These are phyloP conservation scores for Bryum argenteum DNA, from an alignment of 225 moss, liverwort and hornwort genomes.

Conservation along the genomic window DNA sequence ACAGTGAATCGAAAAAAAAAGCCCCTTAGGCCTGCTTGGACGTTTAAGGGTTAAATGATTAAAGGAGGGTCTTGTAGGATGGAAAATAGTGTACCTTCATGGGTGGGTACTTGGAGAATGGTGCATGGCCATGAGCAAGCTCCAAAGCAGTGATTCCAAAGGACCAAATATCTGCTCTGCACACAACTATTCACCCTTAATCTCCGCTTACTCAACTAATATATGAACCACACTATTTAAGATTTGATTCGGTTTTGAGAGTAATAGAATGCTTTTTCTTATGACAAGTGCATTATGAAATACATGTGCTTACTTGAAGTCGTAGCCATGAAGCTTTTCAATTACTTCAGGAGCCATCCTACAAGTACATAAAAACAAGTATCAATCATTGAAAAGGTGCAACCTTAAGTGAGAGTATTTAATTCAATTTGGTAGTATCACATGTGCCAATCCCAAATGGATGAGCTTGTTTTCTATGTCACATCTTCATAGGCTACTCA, in stretches of 20 bases:
- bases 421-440: no score
- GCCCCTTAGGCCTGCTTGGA: no score
- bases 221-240: slow-evolving; percentile 9
- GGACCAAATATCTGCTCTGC: slow-evolving; percentile 92
- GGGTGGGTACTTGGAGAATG: slow-evolving; percentile 91
- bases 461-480: no score
- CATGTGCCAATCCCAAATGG: no score
- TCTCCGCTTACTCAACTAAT: slow-evolving; percentile 18
- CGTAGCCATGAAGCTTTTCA: slow-evolving; percentile 88
- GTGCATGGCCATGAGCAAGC: slow-evolving; percentile 95
- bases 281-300: not conserved
- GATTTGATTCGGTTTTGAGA: not conserved
- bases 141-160: slow-evolving; percentile 98
- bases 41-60: no score
- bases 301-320: slow-evolving; percentile 62
- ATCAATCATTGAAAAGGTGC: no score
- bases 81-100: slow-evolving; percentile 62
- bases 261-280: no score
- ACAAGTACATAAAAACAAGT: not conserved
- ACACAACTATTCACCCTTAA: slow-evolving; percentile 18
- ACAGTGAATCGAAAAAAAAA: no score
- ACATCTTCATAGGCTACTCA: no score
- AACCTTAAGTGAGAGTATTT: no score
- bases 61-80: no score
- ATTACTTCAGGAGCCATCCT: slow-evolving; percentile 99